Base-by-base conservation (phyloP, 2,329 filamentous ascomycete species). In the Aspergillus fumigatus region DNA sequence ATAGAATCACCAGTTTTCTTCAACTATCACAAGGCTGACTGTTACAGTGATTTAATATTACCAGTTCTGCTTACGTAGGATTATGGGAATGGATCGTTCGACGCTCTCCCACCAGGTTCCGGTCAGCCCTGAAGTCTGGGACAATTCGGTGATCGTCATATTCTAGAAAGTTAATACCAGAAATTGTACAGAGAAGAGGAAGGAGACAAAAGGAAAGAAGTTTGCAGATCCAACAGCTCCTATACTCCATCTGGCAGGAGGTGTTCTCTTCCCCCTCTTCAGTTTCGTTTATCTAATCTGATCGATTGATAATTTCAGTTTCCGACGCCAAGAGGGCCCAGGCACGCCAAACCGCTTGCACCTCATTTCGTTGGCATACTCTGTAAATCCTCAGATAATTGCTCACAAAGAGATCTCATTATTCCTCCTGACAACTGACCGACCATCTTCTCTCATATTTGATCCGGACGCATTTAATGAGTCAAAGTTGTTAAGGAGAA, bases 251-350 rank as follows among this genome's bases (percentile, higher is more conserved):
- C 4, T 14, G 32, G 11, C 11, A 6, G 32, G 19, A 21, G 21
- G n/a, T 19, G n/a, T 19, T 43, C 14, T 17, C 32, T 35, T 17
- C 14, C 7, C 32, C 2, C 4, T 21, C 23, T 43, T 3, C 23
- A 23, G n/a, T n/a, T n/a, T 14, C 43, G 41, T 60, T 58, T 54
- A 60, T 60, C 58, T 60, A 60, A 60, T 60, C 58, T 58, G 58
- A 60, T 60, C 29, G 53, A 58, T 58, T 48, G 53, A 60, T 50
- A 58, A 58, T 47, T 35, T 48, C 21, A 25, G 17, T 49, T 14
- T 47, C 43, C 26, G 11, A 25, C 21, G 11, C 43, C 11, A 26
- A 21, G 19, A 23, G 10, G 10, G n/a, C 21, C 43, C 19, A 47
- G 11, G n/a, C 10, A 3, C 19, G 23, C 27, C 27, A 29, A 26